Conservation (phyloP, 768 basidiomycete species). For the Russula sp. region DNA sequence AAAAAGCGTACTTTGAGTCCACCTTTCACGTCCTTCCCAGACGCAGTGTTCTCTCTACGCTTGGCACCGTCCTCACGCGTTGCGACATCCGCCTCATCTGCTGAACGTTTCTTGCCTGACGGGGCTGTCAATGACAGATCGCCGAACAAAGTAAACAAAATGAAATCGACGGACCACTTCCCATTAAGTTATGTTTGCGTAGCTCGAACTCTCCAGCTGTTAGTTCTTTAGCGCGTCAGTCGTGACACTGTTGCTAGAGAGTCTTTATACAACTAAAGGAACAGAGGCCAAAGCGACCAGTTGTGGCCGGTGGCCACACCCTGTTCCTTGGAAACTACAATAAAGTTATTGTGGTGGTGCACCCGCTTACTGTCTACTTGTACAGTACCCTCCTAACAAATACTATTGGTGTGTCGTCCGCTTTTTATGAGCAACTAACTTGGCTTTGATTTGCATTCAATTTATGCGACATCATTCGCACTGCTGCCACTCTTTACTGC, state of each 20-base stretch:
- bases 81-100: conserved; percentile 19
- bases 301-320: conserved; percentile 4
- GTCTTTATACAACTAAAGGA: background rate
- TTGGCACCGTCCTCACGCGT: conserved; percentile 8
- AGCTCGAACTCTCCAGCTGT: background rate
- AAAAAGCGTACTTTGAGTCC: conserved; percentile 18
- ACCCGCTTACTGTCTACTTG: too few species aligned
- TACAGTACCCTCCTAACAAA: too few species aligned
- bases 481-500: too few species aligned
- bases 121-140: background rate
- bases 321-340: background rate
- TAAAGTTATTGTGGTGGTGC: background rate
- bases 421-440: background rate
- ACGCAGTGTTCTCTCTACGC: conserved; percentile 8
- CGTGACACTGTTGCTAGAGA: background rate
- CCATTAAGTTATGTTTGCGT: background rate
- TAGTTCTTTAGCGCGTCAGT: background rate
- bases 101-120: conserved; percentile 24
- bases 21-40: conserved; percentile 16
- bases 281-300: background rate
- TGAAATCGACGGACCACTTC: conserved; percentile 6
- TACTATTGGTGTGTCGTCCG: background rate
- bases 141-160: background rate
- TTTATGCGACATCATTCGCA: too few species aligned
- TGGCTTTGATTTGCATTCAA: too few species aligned